These are phyloP conservation scores for Wickerhamomyces sp. DNA, from an alignment of 1,139 yeast species.

Conservation along the genomic window DNA sequence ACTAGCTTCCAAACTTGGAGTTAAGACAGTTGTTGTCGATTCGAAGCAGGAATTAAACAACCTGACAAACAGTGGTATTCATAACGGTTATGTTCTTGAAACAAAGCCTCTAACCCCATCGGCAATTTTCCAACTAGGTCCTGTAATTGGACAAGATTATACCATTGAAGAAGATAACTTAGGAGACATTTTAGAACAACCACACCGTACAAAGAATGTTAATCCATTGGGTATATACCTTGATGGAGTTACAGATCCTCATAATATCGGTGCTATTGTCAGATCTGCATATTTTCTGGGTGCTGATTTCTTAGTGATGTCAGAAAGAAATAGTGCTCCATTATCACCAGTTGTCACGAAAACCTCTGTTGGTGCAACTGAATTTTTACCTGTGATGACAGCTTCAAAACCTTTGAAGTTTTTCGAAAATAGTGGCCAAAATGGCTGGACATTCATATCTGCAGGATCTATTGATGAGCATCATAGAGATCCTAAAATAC, in stretches of 20 bases:
- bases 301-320: constrained; percentile 72
- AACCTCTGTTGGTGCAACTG: constrained; percentile 87
- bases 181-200: constrained; percentile 15
- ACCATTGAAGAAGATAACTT: constrained; percentile 20
- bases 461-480: constrained; percentile 39
- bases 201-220: constrained; percentile 25
- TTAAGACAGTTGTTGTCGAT: constrained; percentile 39
- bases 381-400: constrained; percentile 59
- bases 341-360: constrained; percentile 76
- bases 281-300: constrained; percentile 83
- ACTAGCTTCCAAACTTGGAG: constrained; percentile 43
- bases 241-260: constrained; percentile 87
- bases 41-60: constrained; percentile 56
- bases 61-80: constrained; percentile 67
- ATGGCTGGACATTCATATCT: constrained; percentile 74
- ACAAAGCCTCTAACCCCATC: constrained; percentile 53
- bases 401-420: constrained; percentile 57
- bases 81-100: constrained; percentile 76
- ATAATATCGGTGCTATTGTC: constrained; percentile 82
- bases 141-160: constrained; percentile 26
- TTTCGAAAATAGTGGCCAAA: constrained; percentile 45
- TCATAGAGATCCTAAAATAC: constrained; percentile 22
- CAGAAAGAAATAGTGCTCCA: constrained; percentile 69
- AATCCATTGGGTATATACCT: constrained; percentile 71
- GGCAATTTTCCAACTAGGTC: constrained; percentile 36